These are phyloP conservation scores for Mrakia blollopis DNA, from an alignment of 768 basidiomycete species.

Conservation along the genomic window DNA sequence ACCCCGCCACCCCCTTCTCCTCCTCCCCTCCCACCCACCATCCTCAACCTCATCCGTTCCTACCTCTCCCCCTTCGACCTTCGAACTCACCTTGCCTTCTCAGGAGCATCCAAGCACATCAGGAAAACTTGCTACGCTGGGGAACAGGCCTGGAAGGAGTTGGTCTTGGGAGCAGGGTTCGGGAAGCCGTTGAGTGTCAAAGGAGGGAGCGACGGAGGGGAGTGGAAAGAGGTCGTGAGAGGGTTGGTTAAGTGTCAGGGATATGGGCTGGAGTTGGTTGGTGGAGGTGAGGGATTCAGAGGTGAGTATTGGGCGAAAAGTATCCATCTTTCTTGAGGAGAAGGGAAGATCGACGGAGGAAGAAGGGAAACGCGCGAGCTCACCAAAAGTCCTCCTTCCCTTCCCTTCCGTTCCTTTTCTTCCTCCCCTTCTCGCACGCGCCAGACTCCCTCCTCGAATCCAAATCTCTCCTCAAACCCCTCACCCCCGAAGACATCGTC, in stretches of 20 bases:
- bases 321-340: no score
- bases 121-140: not conserved
- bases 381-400: no score
- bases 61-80: constrained; percentile 4
- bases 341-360: no score
- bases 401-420: not conserved
- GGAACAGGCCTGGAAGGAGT: not conserved
- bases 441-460: not conserved
- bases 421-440: not conserved
- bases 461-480: no score
- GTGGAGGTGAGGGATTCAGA: not conserved
- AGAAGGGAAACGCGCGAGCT: no score
- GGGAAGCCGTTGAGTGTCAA: not conserved
- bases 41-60: not conserved
- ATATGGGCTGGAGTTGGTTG: not conserved
- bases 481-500: no score
- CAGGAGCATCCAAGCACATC: not conserved
- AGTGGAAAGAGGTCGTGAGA: not conserved
- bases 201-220: not conserved
- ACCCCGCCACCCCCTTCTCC: not conserved
- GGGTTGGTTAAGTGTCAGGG: not conserved
- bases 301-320: not conserved
- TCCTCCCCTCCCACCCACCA: not conserved
- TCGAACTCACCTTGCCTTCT: constrained; percentile 1
- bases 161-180: not conserved